Percentiles rank a stretch among this genome's conserved stretches.
These are phyloP conservation scores for Scutellaria minor DNA, from an alignment of 257 asterid genomes.

Conservation along the genomic window DNA sequence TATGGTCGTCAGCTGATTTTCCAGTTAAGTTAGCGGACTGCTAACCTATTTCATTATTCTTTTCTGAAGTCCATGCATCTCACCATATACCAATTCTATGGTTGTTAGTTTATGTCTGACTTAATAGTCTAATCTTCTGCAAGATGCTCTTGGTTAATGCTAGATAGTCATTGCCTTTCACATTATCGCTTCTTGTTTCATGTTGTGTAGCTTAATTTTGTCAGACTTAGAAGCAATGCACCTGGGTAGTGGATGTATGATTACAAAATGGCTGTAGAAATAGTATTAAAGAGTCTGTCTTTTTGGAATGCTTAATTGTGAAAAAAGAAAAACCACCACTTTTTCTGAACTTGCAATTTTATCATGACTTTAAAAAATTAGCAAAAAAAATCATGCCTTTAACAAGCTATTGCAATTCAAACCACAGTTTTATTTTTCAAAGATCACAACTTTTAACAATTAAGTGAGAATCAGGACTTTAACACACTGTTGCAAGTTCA, in stretches of 20 bases:
- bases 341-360: no score
- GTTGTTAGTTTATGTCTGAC: not conserved
- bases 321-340: no score
- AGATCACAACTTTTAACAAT: no score
- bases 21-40: no score
- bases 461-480: no score
- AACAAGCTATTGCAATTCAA: no score
- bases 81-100: not conserved
- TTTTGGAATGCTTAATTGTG: not conserved
- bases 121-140: not conserved
- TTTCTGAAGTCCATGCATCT: no score
- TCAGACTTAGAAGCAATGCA: constrained; percentile 8
- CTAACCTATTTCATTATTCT: no score
- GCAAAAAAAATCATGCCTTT: no score
- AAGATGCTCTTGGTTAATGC: not conserved
- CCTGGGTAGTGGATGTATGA: not conserved
- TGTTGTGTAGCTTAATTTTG: not conserved
- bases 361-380: no score
- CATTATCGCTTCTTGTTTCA: not conserved
- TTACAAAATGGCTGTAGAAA: constrained; percentile 2
- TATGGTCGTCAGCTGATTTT: not conserved
- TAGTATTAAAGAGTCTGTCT: not conserved
- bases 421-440: no score
- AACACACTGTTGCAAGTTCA: no score
- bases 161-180: not conserved